Percentiles rank a stretch among this genome's conserved stretches.
phyloP scores from a whole-genome alignment of 2,329 filamentous ascomycete genomes.

The Colletotrichum simmondsii region DNA sequence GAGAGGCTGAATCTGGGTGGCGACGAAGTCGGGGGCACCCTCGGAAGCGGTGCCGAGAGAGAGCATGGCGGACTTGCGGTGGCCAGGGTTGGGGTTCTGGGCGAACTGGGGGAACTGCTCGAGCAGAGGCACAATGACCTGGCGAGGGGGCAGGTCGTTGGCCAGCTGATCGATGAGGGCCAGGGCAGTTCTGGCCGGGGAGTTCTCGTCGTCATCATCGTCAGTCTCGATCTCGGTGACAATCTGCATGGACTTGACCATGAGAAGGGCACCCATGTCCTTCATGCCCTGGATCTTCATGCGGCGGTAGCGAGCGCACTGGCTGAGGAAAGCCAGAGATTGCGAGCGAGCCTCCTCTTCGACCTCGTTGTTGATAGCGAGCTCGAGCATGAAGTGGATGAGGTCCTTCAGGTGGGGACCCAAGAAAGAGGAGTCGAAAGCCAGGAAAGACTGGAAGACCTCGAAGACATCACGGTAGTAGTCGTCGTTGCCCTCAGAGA shows the following conservation, averaged over 20 bases:
- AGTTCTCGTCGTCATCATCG: slow-evolving; percentile 79
- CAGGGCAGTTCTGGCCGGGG: slow-evolving; percentile 85
- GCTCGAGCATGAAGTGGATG: slow-evolving; percentile 91
- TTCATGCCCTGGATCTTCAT: slow-evolving; percentile 94
- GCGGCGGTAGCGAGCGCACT: slow-evolving; percentile 90
- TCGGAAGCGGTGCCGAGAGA: slow-evolving; percentile 94
- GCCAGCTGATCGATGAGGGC: slow-evolving; percentile 90
- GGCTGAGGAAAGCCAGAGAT: slow-evolving; percentile 92
- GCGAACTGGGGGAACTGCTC: slow-evolving; percentile 88
- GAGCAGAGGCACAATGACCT: slow-evolving; percentile 92
- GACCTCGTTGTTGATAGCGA: slow-evolving; percentile 79
- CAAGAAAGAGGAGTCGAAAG: slow-evolving; percentile 87
- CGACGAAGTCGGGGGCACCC: slow-evolving; percentile 96
- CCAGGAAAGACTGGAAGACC: slow-evolving; percentile 94
- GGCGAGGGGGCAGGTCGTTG: slow-evolving; percentile 88
- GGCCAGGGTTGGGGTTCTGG: slow-evolving; percentile 77
- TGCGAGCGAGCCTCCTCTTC: slow-evolving; percentile 90
- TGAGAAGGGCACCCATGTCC: slow-evolving; percentile 85
- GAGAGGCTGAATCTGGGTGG: slow-evolving; percentile 87
- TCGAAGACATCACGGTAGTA: slow-evolving; percentile 92
- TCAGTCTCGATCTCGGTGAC: slow-evolving; percentile 89
- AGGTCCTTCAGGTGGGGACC: slow-evolving; percentile 90
- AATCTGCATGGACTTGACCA: slow-evolving; percentile 87
- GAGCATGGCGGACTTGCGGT: slow-evolving; percentile 90
- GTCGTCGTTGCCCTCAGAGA: slow-evolving; percentile 85